phyloP scores from a whole-genome alignment of 2,329 filamentous ascomycete genomes.

The Cladobotryum protrusum region DNA sequence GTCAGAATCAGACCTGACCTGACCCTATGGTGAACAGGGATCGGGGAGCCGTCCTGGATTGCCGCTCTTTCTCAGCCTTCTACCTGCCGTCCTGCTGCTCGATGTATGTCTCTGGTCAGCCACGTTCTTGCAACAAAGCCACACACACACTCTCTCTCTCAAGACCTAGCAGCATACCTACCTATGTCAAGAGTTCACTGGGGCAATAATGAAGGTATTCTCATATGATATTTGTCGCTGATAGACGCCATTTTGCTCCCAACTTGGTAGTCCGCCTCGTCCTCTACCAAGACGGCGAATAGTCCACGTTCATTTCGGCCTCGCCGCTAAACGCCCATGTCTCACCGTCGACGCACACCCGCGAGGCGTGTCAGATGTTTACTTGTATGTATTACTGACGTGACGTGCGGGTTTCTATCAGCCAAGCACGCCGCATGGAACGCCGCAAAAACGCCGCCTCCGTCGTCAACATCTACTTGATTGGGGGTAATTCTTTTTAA shows the following conservation, averaged over 20 bases:
- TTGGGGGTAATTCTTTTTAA: slow-evolving; percentile 1
- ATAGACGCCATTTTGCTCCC: not conserved
- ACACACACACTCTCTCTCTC: too few species aligned
- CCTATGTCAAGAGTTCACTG: too few species aligned
- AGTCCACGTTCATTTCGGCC: slow-evolving; percentile 11
- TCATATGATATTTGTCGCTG: too few species aligned
- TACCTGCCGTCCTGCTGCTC: too few species aligned
- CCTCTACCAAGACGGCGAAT: not conserved
- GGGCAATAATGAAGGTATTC: too few species aligned
- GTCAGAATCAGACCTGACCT: too few species aligned
- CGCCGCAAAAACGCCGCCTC: slow-evolving; percentile 1
- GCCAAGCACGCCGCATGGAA: not conserved
- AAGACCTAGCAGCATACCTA: too few species aligned
- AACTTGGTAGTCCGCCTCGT: not conserved
- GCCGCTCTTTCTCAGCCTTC: too few species aligned
- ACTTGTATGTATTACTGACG: slow-evolving; percentile 1
- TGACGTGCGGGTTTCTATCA: slow-evolving; percentile 3
- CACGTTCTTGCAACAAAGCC: too few species aligned
- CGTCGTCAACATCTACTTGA: not conserved
- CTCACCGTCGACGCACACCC: slow-evolving; percentile 7
- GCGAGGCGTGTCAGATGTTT: slow-evolving; percentile 1
- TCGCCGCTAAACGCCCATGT: slow-evolving; percentile 7
- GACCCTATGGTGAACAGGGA: too few species aligned
- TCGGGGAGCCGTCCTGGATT: too few species aligned
- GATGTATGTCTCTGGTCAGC: too few species aligned